These are phyloP conservation scores for Gossypium arboreum DNA, from an alignment of 345 rosid species.

Conservation along the genomic window DNA sequence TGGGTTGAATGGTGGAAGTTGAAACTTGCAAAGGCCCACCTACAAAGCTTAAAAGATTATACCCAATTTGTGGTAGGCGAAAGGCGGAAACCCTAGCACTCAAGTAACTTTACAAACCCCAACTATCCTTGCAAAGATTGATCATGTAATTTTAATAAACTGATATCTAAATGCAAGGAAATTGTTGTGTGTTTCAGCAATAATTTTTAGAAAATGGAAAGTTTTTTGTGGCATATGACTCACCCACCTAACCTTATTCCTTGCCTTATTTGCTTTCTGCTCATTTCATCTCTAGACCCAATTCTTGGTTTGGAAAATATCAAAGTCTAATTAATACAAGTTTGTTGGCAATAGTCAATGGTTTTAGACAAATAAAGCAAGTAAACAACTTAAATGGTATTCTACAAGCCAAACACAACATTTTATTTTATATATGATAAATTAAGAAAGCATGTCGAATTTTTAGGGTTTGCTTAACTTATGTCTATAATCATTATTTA, in stretches of 20 bases:
- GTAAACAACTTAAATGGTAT: background rate
- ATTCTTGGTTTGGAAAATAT: background rate
- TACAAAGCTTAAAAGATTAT: background rate
- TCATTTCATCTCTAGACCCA: background rate
- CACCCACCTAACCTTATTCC: background rate
- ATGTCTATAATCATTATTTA: too few species aligned
- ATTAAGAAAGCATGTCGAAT: background rate
- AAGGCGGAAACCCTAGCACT: background rate
- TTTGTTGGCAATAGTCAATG: slow-evolving; percentile 2
- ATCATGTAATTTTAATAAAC: background rate
- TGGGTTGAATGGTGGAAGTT: slow-evolving; percentile 7
- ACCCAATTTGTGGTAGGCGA: background rate
- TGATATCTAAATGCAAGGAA: background rate
- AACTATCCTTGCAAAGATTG: too few species aligned
- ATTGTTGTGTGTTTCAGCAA: background rate
- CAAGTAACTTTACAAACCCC: background rate
- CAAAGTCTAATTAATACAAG: background rate
- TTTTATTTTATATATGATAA: background rate
- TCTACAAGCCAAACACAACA: too few species aligned
- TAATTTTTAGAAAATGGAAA: background rate
- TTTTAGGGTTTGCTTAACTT: too few species aligned
- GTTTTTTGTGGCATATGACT: slow-evolving; percentile 4
- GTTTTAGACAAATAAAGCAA: background rate
- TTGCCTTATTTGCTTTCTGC: background rate
- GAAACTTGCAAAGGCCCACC: background rate